Base-by-base conservation (phyloP, 208 protist species). In the Acanthamoeba quina region DNA sequence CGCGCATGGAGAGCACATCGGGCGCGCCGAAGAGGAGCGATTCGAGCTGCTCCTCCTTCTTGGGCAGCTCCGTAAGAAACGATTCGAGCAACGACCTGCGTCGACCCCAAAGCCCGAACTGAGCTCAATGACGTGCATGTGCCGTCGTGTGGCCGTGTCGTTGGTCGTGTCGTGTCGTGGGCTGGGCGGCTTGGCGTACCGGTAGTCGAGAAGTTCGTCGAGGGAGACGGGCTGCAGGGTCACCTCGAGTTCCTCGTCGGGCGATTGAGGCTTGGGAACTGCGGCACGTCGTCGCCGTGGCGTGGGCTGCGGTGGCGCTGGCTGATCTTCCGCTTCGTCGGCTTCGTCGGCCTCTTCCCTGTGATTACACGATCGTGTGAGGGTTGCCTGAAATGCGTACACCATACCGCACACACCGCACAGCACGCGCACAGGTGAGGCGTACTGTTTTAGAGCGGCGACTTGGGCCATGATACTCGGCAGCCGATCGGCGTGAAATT, bases 161-260 rank as follows among this genome's bases (percentile, higher is more conserved):
- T 47, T 0, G 13, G 17, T 3, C 7, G 72, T 34, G 37, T 13
- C n/a, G n/a, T n/a, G n/a, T n/a, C n/a, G 13, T 37, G 37, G 37
- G 37, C 37, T 37, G 41, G 41, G 41, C 0, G 41, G 41, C 41
- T 47, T 47, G 41, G 41, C 29, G 29, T 83, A 83, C 74, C 74
- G 15, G 47, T 83, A 83, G 74, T 83, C 74, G 9, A 58, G 74
- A 11, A 83, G 44, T 34, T 83, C 74, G n/a, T 49, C 54, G 44
- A 49, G 74, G 74, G 24, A 29, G 74, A 83, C 44, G 5, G 74
- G 74, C 44, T 58, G 74, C 13, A 83, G 47, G 26, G 41, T 21
- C 7, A 34, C 37, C 19, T 83, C 74, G 41, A 34, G 15, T 7
- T 31, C 3, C 31, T 76, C 34, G n/a, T 76, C 68, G 15, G 15